Conservation (phyloP, 2,329 filamentous ascomycete genomes). For the Dactylellina haptotyla region DNA sequence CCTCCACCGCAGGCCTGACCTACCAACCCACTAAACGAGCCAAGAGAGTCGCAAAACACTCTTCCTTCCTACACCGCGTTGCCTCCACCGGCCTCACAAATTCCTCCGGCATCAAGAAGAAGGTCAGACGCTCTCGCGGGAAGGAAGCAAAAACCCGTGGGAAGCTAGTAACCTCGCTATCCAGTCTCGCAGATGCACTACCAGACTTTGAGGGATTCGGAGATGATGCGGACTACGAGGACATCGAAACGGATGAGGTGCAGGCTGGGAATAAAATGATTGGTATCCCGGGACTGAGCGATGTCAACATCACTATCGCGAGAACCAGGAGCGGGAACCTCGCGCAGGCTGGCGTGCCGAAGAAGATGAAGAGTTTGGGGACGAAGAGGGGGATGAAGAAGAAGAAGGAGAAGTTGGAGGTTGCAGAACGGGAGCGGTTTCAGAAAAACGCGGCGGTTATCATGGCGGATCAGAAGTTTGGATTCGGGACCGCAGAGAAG, state of each 20-base stretch:
- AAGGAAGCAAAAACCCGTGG: slow-evolving; percentile 44
- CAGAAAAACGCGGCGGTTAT: slow-evolving; percentile 52
- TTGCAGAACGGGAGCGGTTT: slow-evolving; percentile 42
- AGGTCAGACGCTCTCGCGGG: slow-evolving; percentile 33
- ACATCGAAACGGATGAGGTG: slow-evolving; percentile 11
- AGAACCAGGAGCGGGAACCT: slow-evolving; percentile 44
- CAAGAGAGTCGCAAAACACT: slow-evolving; percentile 41
- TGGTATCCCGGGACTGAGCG: slow-evolving; percentile 35
- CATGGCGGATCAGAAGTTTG: slow-evolving; percentile 40
- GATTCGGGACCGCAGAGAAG: slow-evolving; percentile 14
- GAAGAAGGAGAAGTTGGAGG: slow-evolving; percentile 48
- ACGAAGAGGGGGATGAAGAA: slow-evolving; percentile 45
- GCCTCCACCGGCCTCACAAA: slow-evolving; percentile 38
- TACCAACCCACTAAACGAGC: slow-evolving; percentile 48
- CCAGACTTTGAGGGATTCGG: slow-evolving; percentile 48
- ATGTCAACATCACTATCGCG: slow-evolving; percentile 44
- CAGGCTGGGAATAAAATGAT: slow-evolving; percentile 46
- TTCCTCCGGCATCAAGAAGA: slow-evolving; percentile 43
- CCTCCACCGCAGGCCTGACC: background rate
- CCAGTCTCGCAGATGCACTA: slow-evolving; percentile 45
- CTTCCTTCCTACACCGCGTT: slow-evolving; percentile 50
- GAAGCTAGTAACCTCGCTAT: slow-evolving; percentile 44
- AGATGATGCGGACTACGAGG: slow-evolving; percentile 10
- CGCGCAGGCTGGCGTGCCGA: slow-evolving; percentile 33
- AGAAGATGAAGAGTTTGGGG: slow-evolving; percentile 51